Percentiles rank a stretch among this genome's conserved stretches.
Evolutionary conservation across 1,284 basidiomycete species (phyloP).

Genomic region (Ganoderma boninense): DNA sequence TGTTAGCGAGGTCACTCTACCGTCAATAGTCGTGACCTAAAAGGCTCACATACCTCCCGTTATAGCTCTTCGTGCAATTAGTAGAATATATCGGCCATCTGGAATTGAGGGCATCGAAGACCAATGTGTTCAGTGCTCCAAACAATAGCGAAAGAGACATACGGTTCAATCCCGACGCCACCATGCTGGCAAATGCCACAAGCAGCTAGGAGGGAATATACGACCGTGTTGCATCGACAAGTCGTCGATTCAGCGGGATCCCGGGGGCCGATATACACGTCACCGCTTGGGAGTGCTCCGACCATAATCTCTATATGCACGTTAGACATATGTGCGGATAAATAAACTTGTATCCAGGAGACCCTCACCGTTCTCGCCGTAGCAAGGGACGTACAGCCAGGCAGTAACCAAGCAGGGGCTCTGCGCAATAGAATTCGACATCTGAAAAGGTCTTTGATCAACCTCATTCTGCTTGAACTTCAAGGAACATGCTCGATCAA

Average conservation of each 20-base stretch:
- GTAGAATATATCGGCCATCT: background rate
- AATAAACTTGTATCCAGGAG: background rate
- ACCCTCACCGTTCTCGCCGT: background rate
- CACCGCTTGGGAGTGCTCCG: background rate
- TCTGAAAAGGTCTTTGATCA: background rate
- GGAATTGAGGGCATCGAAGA: background rate
- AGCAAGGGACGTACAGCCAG: slow-evolving; percentile 6
- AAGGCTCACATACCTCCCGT: too few relatives aligned
- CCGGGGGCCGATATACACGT: background rate
- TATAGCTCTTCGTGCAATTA: background rate
- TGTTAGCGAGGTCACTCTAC: background rate
- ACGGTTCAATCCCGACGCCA: background rate
- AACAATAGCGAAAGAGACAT: background rate
- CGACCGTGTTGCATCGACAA: slow-evolving; percentile 11
- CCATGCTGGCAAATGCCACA: slow-evolving; percentile 8
- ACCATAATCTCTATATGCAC: background rate
- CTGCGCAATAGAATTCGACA: slow-evolving; percentile 4
- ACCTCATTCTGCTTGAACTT: too few relatives aligned
- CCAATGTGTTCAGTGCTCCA: background rate
- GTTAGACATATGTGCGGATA: background rate
- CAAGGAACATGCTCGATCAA: background rate
- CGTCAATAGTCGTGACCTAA: background rate
- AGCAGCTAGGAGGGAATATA: slow-evolving; percentile 9
- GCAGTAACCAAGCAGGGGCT: slow-evolving; percentile 10
- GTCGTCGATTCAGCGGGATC: background rate